Base-by-base conservation (phyloP, 148 eudicot genomes). In the Nepenthes gracilis region DNA sequence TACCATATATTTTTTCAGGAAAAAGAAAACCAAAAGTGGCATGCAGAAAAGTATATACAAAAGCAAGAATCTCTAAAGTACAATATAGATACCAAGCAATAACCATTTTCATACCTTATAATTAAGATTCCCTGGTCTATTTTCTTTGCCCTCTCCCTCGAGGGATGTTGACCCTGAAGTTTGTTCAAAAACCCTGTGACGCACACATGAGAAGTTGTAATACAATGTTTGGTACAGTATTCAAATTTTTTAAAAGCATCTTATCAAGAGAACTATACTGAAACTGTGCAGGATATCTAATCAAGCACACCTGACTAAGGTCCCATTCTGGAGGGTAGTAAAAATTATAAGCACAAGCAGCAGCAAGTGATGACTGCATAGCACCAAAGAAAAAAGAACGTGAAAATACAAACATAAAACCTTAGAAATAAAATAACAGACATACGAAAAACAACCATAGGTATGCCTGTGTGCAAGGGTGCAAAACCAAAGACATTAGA, bases 241-340 rank as follows among this genome's bases (percentile, higher is more conserved):
- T n/a, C 15, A 49, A 49, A 2, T 5, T 10, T 10, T 49, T 11
- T 5, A 49, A 11, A 6, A 5, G 15, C 13, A 11, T 49, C 53
- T 2, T 10, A 49, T 49, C 13, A 6, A 49, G 11, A 5, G 53
- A 62, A 12, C 32, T 49, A 48, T 60, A 15, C 35, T 23, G 8
- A 35, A 7, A 40, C 36, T 11, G 50, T 53, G 12, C 48, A 56
- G 8, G 8, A 62, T 32, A 55, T 8, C 13, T 33, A 64, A 13
- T 5, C 3, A 33, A 58, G 23, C 67, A 70, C 77, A 93, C 98
- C 96, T 93, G 78, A 59, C 82, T 81, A 53, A 96, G 99, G 58
- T 76, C 84, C 98, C 99, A 93, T 89, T 93, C 99, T 71, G 99
- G 96, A 12, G 96, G 99, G 65, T 78, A 93, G 80, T 93, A 93